phyloP scores from a whole-genome alignment of 192 early-diverging fungal species.

The Lobosporangium transversale region DNA sequence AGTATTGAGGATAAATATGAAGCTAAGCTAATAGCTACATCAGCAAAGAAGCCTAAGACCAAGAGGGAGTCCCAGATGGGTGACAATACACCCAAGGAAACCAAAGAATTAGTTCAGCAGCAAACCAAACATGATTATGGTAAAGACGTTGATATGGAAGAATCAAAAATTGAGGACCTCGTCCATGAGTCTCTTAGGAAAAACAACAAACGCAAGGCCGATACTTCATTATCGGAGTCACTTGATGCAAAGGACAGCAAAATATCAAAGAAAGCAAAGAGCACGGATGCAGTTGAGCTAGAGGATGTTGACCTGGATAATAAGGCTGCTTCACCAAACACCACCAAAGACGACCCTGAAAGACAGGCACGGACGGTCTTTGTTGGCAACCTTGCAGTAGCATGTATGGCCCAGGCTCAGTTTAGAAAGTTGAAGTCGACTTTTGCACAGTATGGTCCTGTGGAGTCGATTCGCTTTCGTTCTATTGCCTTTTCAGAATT shows the following conservation, averaged over 20 bases:
- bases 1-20: constrained; percentile 45
- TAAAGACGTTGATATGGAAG: constrained; percentile 39
- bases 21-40: constrained; percentile 32
- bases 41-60: background rate
- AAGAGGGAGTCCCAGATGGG: constrained; percentile 39
- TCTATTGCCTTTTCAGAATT: constrained; percentile 80
- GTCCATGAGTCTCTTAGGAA: constrained; percentile 44
- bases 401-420: constrained; percentile 57
- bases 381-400: constrained; percentile 91
- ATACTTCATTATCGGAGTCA: background rate
- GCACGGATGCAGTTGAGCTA: constrained; percentile 4
- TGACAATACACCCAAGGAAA: constrained; percentile 40
- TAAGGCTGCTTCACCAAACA: constrained; percentile 49
- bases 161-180: constrained; percentile 45
- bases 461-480: constrained; percentile 92
- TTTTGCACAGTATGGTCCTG: constrained; percentile 72
- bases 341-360: constrained; percentile 63
- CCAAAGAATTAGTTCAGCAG: constrained; percentile 29
- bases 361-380: constrained; percentile 84
- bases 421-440: constrained; percentile 75
- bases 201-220: constrained; percentile 43
- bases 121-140: constrained; percentile 47
- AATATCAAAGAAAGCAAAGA: constrained; percentile 44
- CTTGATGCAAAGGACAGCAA: constrained; percentile 3
- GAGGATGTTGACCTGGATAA: constrained; percentile 50